Evolutionary conservation across 2,329 filamentous ascomycete genomes (phyloP), one percentile per base, ranked within the genome.

Genomic region (Xylaria hypoxylon): DNA sequence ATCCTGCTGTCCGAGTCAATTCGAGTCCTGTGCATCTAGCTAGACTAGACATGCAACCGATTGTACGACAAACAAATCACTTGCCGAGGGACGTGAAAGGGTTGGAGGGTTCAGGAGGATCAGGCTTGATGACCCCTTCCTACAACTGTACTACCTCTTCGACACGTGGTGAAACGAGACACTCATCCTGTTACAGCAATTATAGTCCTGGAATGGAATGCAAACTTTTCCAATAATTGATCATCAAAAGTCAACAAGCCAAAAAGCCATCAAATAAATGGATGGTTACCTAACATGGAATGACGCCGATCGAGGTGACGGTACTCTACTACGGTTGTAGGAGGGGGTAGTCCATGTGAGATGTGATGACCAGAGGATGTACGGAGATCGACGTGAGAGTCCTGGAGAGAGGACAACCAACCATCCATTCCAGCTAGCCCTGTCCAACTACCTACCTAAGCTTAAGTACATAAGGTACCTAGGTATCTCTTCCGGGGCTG

Each of bases 131-230:
- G 53, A n/a, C 45, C 40, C 58, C 44, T 42, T 47, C 11, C 5
- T 26, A n/a, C 52, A 22, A 24, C 33, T 22, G 19, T 19, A 53
- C 28, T 33, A 40, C 40, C 5, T 53, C 15, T 42, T 51, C 28
- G n/a, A 35, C 62, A 57, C 55, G 48, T 65, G 58, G 62, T 55
- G 48, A 56, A 62, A 65, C 53, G 31, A 62, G 48, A 59, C 47
- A 60, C 31, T 59, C 38, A 44, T 24, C 42, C n/a, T 52, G 33
- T 40, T 48, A 22, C 33, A 24, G 19, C 19, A 28, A 24, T 38
- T 2, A 35, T 42, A 38, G 35, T 5, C 35, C 35, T 38, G 24
- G 15, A 6, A n/a, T 35, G 44, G 42, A 50, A 44, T 47, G 58
- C n/a, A 57, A 28, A 51, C 5, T 51, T 55, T 40, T 47, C 24